These are phyloP conservation scores for Cryptosporidium xiaoi DNA, from an alignment of 169 alveolate species.

Conservation along the genomic window DNA sequence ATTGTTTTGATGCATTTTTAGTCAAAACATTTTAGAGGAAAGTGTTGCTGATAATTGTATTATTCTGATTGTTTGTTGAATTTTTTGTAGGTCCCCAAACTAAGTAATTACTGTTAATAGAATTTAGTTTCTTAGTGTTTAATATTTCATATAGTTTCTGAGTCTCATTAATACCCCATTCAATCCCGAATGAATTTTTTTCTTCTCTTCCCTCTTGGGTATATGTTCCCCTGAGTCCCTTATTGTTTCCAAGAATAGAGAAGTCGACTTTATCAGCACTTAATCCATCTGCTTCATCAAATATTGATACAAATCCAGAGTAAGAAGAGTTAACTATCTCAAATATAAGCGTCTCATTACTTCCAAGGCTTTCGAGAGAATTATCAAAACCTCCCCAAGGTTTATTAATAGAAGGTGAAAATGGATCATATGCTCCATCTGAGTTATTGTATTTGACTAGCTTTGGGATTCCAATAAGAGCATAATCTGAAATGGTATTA, in stretches of 20 bases:
- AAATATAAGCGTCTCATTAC: slow-evolving; percentile 33
- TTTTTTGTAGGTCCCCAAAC: slow-evolving; percentile 64
- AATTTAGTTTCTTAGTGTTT: slow-evolving; percentile 1
- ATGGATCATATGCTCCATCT: slow-evolving; percentile 69
- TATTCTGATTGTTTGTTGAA: slow-evolving; percentile 22
- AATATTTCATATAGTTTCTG: slow-evolving; percentile 20
- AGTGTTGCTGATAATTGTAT: neutral
- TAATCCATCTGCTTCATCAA: slow-evolving; percentile 26
- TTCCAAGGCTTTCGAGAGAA: slow-evolving; percentile 35
- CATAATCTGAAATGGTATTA: slow-evolving; percentile 62
- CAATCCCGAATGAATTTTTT: slow-evolving; percentile 52
- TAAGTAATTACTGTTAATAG: slow-evolving; percentile 41
- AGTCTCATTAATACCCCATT: slow-evolving; percentile 69
- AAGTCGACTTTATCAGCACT: neutral
- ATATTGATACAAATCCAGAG: slow-evolving; percentile 61
- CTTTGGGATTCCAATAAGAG: slow-evolving; percentile 41
- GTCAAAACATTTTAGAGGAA: too few relatives aligned
- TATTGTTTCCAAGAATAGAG: slow-evolving; percentile 12
- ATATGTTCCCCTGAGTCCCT: slow-evolving; percentile 39
- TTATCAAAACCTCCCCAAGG: slow-evolving; percentile 73
- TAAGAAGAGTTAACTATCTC: slow-evolving; percentile 43
- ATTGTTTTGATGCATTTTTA: too few relatives aligned
- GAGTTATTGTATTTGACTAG: slow-evolving; percentile 2
- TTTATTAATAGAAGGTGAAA: slow-evolving; percentile 64
- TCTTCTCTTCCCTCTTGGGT: slow-evolving; percentile 69